Percentiles rank a stretch among this genome's conserved stretches.
Conservation (phyloP, 176 grass and related monocot species). For the Avena insularis region DNA sequence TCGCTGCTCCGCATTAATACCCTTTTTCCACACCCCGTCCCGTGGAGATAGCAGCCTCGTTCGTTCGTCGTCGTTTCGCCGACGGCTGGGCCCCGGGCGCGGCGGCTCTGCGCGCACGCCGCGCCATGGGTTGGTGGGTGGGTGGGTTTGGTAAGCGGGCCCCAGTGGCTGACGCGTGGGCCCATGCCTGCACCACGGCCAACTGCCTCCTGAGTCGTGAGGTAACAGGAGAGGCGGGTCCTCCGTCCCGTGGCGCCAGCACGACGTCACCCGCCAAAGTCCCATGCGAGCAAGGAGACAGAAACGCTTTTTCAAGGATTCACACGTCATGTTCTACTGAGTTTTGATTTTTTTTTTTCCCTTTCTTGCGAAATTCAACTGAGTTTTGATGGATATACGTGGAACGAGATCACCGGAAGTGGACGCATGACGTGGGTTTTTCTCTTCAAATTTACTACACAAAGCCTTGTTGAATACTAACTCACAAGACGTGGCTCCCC, state of each 20-base stretch:
- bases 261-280: too few relatives aligned
- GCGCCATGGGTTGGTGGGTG: neutral
- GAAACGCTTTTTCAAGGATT: too few relatives aligned
- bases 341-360: too few relatives aligned
- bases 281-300: too few relatives aligned
- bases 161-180: neutral
- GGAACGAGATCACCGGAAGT: too few relatives aligned
- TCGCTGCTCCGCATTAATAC: neutral
- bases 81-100: constrained; percentile 9
- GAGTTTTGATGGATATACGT: too few relatives aligned
- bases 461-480: too few relatives aligned
- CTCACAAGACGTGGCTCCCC: too few relatives aligned
- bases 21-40: neutral
- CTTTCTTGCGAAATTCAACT: too few relatives aligned
- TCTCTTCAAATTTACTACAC: too few relatives aligned
- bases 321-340: too few relatives aligned
- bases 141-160: neutral
- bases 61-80: neutral
- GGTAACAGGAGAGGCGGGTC: neutral
- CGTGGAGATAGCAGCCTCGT: neutral
- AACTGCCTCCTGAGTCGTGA: neutral
- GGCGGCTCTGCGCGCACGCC: neutral
- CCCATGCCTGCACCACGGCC: neutral
- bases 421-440: too few relatives aligned
- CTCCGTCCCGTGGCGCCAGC: neutral